Percentiles rank a stretch among this genome's conserved stretches.
Evolutionary conservation across 139 green algal genomes (phyloP).

Genomic region (Tetratostichococcus sp.): DNA sequence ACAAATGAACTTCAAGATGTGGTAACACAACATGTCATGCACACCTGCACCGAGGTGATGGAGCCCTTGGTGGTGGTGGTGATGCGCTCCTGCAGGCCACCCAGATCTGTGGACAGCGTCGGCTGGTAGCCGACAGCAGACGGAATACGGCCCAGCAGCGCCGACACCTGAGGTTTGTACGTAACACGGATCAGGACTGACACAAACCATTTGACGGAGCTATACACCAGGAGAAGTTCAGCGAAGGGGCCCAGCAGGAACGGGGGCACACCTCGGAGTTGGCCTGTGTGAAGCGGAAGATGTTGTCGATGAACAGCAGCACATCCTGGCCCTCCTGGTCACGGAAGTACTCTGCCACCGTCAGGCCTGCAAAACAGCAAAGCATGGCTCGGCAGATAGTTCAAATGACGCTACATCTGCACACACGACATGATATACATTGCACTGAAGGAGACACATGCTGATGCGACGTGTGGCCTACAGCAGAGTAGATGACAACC

Average conservation of each 20-base stretch:
- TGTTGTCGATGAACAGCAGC: slow-evolving; percentile 99
- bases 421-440: too few relatives aligned
- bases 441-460: too few relatives aligned
- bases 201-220: too few relatives aligned
- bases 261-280: slow-evolving; percentile 93
- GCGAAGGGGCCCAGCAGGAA: too few relatives aligned
- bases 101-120: slow-evolving; percentile 96
- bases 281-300: slow-evolving; percentile 99
- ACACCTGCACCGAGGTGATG: slow-evolving; percentile 95
- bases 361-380: slow-evolving; percentile 73
- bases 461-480: too few relatives aligned
- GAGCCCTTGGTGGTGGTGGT: slow-evolving; percentile 98
- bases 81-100: slow-evolving; percentile 96
- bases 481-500: too few relatives aligned
- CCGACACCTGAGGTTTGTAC: slow-evolving; percentile 78
- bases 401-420: too few relatives aligned
- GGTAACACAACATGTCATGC: neutral
- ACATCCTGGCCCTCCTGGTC: slow-evolving; percentile 99
- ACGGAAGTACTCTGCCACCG: slow-evolving; percentile 99
- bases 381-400: too few relatives aligned
- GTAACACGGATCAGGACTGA: too few relatives aligned
- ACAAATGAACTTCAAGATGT: too few relatives aligned
- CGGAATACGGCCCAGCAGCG: slow-evolving; percentile 96
- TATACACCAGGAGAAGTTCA: too few relatives aligned
- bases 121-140: slow-evolving; percentile 99